Evolutionary conservation across 331 rosid genomes (phyloP), one percentile per base, ranked within the genome.

Genomic region (Acacia concinna): DNA sequence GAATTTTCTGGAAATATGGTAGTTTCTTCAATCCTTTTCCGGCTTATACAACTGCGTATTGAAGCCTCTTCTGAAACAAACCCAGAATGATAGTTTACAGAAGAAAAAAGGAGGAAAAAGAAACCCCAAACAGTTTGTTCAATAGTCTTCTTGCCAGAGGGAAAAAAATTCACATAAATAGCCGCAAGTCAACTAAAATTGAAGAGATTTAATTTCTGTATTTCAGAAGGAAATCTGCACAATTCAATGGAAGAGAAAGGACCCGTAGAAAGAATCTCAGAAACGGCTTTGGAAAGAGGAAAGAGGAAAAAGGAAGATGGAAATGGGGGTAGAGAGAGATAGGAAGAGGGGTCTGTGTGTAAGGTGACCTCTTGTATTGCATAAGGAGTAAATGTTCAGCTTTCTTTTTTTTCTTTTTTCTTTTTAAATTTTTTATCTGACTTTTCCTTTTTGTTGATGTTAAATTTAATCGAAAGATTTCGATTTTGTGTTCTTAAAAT

Each of bases 241-340:
- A 93, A 88, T 80, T 85, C 85, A 95, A 90, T 81, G 90, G 93
- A 86, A 88, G 85, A 81, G 86, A 83, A 87, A 85, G 85, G 87
- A 78, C 79, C 87, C 90, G 76, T 87, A 79, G 76, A 87, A 87
- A 92, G 98, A 95, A 93, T 95, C 96, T 93, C 84, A 84, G 8
- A 90, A 91, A 95, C 88, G 91, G 86, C 78, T 87, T 92, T 85
- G 85, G 70, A 86, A 91, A 92, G 86, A 82, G 85, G 88, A 88
- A n/a, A n/a, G n/a, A n/a, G n/a, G n/a, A n/a, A n/a, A 38, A 87
- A 86, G 89, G 91, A 91, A 86, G 97, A 92, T 86, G 94, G 92
- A 93, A 91, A 91, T 86, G 86, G 88, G 85, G 85, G 76, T 84
- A 71, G 88, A 76, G 82, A 82, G 62, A 78, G 79, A 69, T 27